phyloP scores from a whole-genome alignment of 164 flowering plant species.

The Piper longum region DNA sequence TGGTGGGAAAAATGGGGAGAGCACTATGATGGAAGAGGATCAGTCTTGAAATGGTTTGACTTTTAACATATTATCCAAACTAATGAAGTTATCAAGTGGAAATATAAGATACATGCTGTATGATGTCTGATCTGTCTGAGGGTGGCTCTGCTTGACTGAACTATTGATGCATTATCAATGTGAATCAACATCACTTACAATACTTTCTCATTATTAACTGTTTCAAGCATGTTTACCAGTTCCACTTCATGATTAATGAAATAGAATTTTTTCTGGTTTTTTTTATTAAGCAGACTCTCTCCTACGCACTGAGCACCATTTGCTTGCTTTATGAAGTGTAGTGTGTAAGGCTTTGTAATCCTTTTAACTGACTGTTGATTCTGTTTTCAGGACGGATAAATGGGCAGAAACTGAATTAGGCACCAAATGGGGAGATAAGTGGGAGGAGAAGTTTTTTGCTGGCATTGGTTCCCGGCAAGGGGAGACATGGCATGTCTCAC shows the following conservation, averaged over 20 bases:
- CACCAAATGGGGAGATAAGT: slow-evolving; percentile 98
- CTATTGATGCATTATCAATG: background rate
- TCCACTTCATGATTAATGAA: background rate
- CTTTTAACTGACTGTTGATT: background rate
- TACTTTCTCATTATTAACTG: background rate
- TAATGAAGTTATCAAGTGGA: too few relatives aligned
- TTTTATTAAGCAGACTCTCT: background rate
- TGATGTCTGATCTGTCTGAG: background rate
- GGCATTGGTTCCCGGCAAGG: slow-evolving; percentile 97
- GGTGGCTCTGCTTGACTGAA: background rate
- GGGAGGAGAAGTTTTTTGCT: slow-evolving; percentile 91
- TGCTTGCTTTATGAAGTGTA: background rate
- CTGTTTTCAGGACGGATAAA: slow-evolving; percentile 78
- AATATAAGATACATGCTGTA: background rate
- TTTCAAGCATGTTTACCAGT: background rate
- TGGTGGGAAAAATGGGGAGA: slow-evolving; percentile 99
- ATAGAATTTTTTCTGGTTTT: background rate
- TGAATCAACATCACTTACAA: background rate
- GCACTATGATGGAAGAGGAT: slow-evolving; percentile 91
- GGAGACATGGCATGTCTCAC: slow-evolving; percentile 97
- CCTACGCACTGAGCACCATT: background rate
- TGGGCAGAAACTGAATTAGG: slow-evolving; percentile 99
- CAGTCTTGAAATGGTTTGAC: slow-evolving; percentile 80
- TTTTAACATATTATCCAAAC: background rate
- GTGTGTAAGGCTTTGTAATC: background rate